Evolutionary conservation across 2,329 filamentous ascomycete genomes (phyloP), one percentile per base, ranked within the genome.

Genomic region (Penicillium sp.): DNA sequence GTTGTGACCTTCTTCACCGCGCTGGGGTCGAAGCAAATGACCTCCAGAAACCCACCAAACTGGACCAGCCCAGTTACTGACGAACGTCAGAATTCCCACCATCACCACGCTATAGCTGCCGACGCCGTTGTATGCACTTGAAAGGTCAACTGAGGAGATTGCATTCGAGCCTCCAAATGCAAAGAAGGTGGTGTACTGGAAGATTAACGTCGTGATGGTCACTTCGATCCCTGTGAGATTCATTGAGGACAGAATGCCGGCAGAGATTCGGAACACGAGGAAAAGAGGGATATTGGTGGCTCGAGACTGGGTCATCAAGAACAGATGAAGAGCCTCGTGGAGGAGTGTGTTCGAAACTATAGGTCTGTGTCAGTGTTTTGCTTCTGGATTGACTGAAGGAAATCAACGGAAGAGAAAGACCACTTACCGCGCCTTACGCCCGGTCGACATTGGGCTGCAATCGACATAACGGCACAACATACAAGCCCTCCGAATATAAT

Each of bases 111-210:
- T 93, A 80, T 96, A 99, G 56, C 83, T 86, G 51, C 83, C 85
- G 39, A 99, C 83, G 62, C 95, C 95, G 69, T 99, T 99, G 78
- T 99, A 99, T 0, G 93, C 93, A 71, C 89, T 96, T 6, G 92
- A 96, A 19, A 99, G 84, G 71, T 98, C 93, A 68, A 99, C 87
- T n/a, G 90, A 94, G 13, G 93, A 96, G 66, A 99, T 96, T 41
- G 95, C 90, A 74, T 99, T 99, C 49, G 91, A 91, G 72, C 92
- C 92, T 24, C 93, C 95, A 62, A 92, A 87, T 33, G 91, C 89
- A 73, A 98, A 99, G 82, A 96, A 99, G 53, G 89, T 88, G 37
- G 86, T 81, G 77, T 93, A 88, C 66, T 96, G 89, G 41, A 96
- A 80, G 36, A 98, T 84, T 36, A 97, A 79, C 9, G 85, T 86